Base-by-base conservation (phyloP, 176 grass and related monocot species). In the Otatea glauca region DNA sequence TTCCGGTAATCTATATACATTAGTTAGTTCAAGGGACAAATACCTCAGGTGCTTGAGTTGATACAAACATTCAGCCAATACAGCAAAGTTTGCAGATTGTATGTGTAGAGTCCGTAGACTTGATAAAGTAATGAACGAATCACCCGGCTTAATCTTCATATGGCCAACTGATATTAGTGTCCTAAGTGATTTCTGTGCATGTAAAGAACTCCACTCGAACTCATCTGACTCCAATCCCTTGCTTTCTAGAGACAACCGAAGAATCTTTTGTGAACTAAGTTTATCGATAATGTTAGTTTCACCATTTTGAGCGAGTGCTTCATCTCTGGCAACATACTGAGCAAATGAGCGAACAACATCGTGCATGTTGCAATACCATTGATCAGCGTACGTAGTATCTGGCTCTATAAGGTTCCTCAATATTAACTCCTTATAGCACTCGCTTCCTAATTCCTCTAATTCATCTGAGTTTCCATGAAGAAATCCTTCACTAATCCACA, bases 11-110 rank as follows among this genome's bases (percentile, higher is more conserved):
- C 8, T 54, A 6, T 49, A 68, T 48, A 63, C 62, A 15, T 65
- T 21, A 1, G 55, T 42, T 0, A 2, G 0, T 7, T 11, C 2
- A 15, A 92, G 7, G 16, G 44, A 42, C 23, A 88, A 66, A 10
- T 86, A 87, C 23, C 78, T 88, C n/a, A 92, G 17, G 50, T 86
- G 86, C 44, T 88, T 82, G 23, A 92, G 79, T 48, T 69, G 2
- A 43, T 29, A 25, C 5, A 88, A 6, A 14, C 44, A 83, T 44
- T 50, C 32, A 66, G 25, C 8, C 21, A 92, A 54, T 3, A 0
- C 1, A 10, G 35, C 45, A 21, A 74, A 14, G 3, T 82, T 1
- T 21, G 41, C 23, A 39, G 4, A 2, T 9, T 58, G 70, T 39
- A 16, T 32, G 20, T 8, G 1, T 12, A 45, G 43, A 45, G 8